Evolutionary conservation across 129 eudicot genomes (phyloP), one percentile per base, ranked within the genome.

Genomic region (Smallanthus sonchifolius): DNA sequence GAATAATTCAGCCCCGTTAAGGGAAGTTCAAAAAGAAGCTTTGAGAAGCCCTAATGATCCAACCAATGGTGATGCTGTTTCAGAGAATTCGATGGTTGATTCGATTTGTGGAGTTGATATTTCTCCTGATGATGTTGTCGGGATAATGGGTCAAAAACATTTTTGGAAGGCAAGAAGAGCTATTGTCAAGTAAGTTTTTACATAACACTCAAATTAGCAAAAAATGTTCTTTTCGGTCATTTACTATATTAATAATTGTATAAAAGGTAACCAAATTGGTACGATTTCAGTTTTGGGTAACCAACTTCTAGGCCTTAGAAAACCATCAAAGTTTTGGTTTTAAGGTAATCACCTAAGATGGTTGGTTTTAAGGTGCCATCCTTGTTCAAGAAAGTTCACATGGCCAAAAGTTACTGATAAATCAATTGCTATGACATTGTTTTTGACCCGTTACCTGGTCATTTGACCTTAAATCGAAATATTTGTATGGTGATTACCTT

Each of bases 81-180:
- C 96, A 3, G 96, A 90, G 83, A 83, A 87, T 28, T 93, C 98
- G 1, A 78, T 80, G 79, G 85, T 88, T 65, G 98, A 88, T 73
- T 77, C 85, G 9, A 47, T 83, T 72, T 86, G 91, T 19, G 93
- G 79, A 30, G 60, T 74, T 6, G 95, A 88, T 79, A 72, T 93
- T 44, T 82, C 91, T 69, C 97, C 98, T 34, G 98, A 93, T 82
- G 96, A 90, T 69, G 89, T 88, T 60, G 97, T 88, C 5, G 89
- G 91, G 47, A 68, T 86, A 65, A 86, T 93, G 32, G 98, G 98
- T 62, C 96, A 77, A 84, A 93, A 88, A 45, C 97, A 85, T 76
- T 93, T 93, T 66, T 93, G 96, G 98, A 93, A 90, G 72, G 98
- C 96, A 56, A 83, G 97, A 79, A 86, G 87, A 74, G 97, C 96